Base-by-base conservation (phyloP, 1,139 yeast genomes). In the Protomyces inouyei region DNA sequence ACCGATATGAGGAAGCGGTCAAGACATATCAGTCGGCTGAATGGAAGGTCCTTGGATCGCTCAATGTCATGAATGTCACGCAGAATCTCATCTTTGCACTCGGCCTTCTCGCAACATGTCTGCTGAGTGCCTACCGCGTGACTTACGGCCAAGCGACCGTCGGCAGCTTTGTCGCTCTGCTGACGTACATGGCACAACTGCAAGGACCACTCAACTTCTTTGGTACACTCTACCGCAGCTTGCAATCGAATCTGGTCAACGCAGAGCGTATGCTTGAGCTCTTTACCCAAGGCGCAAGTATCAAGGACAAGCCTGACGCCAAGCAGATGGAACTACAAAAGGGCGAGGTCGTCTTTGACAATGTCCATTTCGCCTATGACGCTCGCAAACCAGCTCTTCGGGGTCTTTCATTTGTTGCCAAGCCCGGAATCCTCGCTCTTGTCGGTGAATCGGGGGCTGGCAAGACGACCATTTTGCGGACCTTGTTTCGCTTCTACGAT, bases 361-460 rank as follows among this genome's bases (percentile, higher is more conserved):
- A 93, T 72, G 98, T 93, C 37, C 83, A 92, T 0, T 93, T 93
- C 76, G 96, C 97, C 1, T 93, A 93, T 74, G 91, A 87, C 71
- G 88, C 90, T 2, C 93, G 88, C 61, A 79, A 97, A 70, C 92
- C 93, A 51, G 95, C 93, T 70, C 79, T 93, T 71, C 79, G 82
- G 55, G 87, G 92, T 74, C 91, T 95, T 5, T 77, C 85, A 0
- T 92, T 93, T 72, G 83, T 85, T 0, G 88, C 93, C 60, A 97
- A 97, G 3, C 90, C 96, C 1, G 98, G 98, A 3, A 87, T 86
- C 71, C 90, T 88, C 36, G 96, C 96, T 2, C 82, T 88, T 70
- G 96, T 88, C 14, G 96, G 96, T 1, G 95, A 95, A 0, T 85
- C 90, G n/a, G 96, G 96, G 6, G 84, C 88, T 73, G 99, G 98